These are phyloP conservation scores for Porphyrellus cyaneotinctus DNA, from an alignment of 768 basidiomycete genomes.

Conservation along the genomic window DNA sequence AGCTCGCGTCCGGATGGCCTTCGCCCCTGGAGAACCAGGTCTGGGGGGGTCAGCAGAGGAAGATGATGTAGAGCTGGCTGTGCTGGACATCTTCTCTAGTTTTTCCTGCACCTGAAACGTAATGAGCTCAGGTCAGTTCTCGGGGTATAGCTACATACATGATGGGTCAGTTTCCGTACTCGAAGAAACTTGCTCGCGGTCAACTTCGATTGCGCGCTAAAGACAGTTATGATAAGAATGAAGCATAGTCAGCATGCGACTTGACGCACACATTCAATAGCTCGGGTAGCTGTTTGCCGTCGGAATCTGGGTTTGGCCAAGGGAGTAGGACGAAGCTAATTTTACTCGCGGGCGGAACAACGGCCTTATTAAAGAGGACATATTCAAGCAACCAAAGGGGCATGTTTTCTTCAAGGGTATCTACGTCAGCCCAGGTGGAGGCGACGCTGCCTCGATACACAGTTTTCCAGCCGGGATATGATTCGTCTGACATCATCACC, in stretches of 20 bases:
- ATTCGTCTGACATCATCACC: slow-evolving; percentile 81
- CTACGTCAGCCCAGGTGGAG: slow-evolving; percentile 49
- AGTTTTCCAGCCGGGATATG: slow-evolving; percentile 64
- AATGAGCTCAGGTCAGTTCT: slow-evolving; percentile 4
- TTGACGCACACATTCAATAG: slow-evolving; percentile 76
- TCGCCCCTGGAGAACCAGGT: slow-evolving; percentile 25
- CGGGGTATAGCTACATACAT: slow-evolving; percentile 49
- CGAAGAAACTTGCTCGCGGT: slow-evolving; percentile 86
- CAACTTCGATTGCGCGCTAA: slow-evolving; percentile 73
- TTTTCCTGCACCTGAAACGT: slow-evolving; percentile 73
- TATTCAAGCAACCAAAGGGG: slow-evolving; percentile 91
- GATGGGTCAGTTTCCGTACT: slow-evolving; percentile 76
- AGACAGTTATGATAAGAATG: not conserved
- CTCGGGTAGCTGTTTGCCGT: slow-evolving; percentile 65
- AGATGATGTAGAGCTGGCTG: slow-evolving; percentile 28
- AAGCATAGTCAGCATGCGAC: not conserved
- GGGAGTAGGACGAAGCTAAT: slow-evolving; percentile 88
- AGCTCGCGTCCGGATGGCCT: slow-evolving; percentile 30
- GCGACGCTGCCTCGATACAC: slow-evolving; percentile 72
- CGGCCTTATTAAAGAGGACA: slow-evolving; percentile 62
- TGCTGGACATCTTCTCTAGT: slow-evolving; percentile 52
- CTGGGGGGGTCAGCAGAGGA: slow-evolving; percentile 39
- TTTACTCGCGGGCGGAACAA: slow-evolving; percentile 57
- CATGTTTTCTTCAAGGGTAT: slow-evolving; percentile 66
- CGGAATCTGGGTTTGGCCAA: slow-evolving; percentile 55